phyloP scores from a whole-genome alignment of 2,329 filamentous ascomycete genomes.

The Colletotrichum musae region DNA sequence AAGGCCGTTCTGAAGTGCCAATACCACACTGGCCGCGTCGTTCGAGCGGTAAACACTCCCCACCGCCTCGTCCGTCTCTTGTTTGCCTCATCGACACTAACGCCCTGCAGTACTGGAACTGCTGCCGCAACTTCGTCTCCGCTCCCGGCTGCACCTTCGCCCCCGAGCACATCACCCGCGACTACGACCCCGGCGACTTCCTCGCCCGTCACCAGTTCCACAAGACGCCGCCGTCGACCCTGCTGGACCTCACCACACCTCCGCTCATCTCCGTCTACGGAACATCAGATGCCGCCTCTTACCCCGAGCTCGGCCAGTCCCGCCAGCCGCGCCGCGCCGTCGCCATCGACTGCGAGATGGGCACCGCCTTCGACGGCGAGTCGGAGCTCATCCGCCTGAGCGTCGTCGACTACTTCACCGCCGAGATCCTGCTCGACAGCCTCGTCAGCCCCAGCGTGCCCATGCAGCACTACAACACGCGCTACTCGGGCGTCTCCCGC shows the following conservation, averaged over 20 bases:
- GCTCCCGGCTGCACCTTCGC: conserved; percentile 46
- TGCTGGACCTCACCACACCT: conserved; percentile 10
- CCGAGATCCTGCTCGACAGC: conserved; percentile 62
- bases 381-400: conserved; percentile 67
- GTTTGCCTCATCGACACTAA: conserved; percentile 1
- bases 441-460: conserved; percentile 63
- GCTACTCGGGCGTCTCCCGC: conserved; percentile 63
- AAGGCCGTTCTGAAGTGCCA: conserved; percentile 44
- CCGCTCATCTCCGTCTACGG: conserved; percentile 12
- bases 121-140: conserved; percentile 46
- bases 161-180: conserved; percentile 45
- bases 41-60: conserved; percentile 44
- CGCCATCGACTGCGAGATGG: conserved; percentile 71
- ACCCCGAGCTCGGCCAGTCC: not conserved
- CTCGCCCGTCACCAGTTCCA: conserved; percentile 30
- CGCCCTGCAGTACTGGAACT: conserved; percentile 48
- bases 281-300: not conserved
- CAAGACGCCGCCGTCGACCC: conserved; percentile 16
- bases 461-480: conserved; percentile 65
- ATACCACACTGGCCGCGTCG: conserved; percentile 48
- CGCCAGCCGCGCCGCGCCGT: conserved; percentile 48
- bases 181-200: conserved; percentile 47
- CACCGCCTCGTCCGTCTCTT: not conserved
- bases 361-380: conserved; percentile 59
- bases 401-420: conserved; percentile 65